Evolutionary conservation across 1,284 basidiomycete species (phyloP), one percentile per base, ranked within the genome.

Genomic region (Dichomitus squalens): DNA sequence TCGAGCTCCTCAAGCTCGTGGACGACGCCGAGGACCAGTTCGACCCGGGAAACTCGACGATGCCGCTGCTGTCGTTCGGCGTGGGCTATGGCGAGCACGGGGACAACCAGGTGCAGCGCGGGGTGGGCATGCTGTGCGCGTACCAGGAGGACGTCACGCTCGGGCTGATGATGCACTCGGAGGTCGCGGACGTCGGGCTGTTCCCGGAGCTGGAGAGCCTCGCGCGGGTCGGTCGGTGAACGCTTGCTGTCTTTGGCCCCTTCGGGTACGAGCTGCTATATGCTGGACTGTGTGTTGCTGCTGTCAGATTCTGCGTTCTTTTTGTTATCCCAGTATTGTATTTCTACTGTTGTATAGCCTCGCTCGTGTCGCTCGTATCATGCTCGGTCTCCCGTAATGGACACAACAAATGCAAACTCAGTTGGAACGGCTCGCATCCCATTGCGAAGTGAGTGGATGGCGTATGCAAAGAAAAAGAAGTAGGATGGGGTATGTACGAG

Each of bases 1-100:
- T 94, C 44, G 94, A 97, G 74, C 85, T 88, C 0, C 79, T 97
- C 75, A 92, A 92, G 67, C 76, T 95, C 46, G 76, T 98, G 53
- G 93, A 95, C 69, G 92, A 92, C 58, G 85, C 80, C 4, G 82
- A 82, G 62, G 91, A 94, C 68, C 79, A 85, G 49, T 89, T 92
- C 66, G 88, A 91, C 68, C 82, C 80, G 3, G 52, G 60, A 33
- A 79, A 83, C 5, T 72, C 80, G 39, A 79, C 72, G 55, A 72
- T 74, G 58, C 81, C 88, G 4, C 83, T 77, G 39, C 80, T 87
- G 63, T 80, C 81, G 46, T 93, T 88, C 72, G 90, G 85, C 43
- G 88, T 87, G 83, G 92, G 82, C 6, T 91, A 86, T 65, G 85
- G 87, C 2, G 91, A 93, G 72, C 81, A 83, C 31, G 87, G 85